Evolutionary conservation across 139 green algal species (phyloP).

Genomic region (Closterium sp.): DNA sequence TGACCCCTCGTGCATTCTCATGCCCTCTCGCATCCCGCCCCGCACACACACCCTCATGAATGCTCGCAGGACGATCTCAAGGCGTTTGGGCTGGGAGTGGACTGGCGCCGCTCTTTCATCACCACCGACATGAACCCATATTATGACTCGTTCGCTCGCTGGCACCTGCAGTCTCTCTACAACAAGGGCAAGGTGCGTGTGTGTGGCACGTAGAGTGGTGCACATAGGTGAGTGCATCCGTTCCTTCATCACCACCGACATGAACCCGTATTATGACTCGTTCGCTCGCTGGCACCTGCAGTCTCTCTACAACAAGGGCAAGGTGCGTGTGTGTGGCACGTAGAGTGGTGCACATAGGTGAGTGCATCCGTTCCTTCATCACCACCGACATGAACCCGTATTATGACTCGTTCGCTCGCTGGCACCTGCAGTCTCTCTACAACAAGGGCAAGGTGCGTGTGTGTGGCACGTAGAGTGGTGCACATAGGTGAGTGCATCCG

Average conservation of each 20-base stretch:
- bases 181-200: slow-evolving; percentile 76
- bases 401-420: slow-evolving; percentile 96
- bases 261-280: slow-evolving; percentile 97
- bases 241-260: slow-evolving; percentile 97
- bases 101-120: slow-evolving; percentile 97
- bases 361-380: too few species aligned
- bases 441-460: slow-evolving; percentile 78
- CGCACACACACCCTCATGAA: not conserved
- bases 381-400: slow-evolving; percentile 97
- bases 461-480: slow-evolving; percentile 76
- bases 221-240: too few species aligned
- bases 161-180: slow-evolving; percentile 91
- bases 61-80: slow-evolving; percentile 72
- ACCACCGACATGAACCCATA: slow-evolving; percentile 97
- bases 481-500: too few species aligned
- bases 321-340: too few species aligned
- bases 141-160: slow-evolving; percentile 96
- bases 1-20: not conserved
- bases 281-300: too few species aligned
- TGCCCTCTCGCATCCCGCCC: not conserved
- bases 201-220: not conserved
- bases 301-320: too few species aligned
- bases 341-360: too few species aligned
- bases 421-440: slow-evolving; percentile 91
- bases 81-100: slow-evolving; percentile 92